These are phyloP conservation scores for Chlamydomonas reinhardtii DNA, from an alignment of 163 green algal genomes.

Conservation along the genomic window DNA sequence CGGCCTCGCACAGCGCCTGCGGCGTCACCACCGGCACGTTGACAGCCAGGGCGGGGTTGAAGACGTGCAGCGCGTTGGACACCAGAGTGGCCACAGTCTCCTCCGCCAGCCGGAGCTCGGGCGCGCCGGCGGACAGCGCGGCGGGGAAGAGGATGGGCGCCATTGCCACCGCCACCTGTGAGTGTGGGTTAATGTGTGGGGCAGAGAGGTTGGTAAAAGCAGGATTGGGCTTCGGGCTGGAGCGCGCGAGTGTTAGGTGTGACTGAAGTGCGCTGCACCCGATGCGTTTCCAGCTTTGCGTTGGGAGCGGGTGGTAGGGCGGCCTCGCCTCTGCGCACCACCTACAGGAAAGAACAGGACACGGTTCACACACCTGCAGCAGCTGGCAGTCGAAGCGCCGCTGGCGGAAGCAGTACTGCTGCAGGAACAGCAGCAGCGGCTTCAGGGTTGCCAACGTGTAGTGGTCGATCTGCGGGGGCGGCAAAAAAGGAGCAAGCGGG, in stretches of 20 bases:
- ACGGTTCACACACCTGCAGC: conserved; percentile 38
- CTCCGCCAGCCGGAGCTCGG: conserved; percentile 41
- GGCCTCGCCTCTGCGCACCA: too few relatives aligned
- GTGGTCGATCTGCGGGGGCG: conserved; percentile 10
- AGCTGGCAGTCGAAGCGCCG: conserved; percentile 47
- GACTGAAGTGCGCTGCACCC: too few relatives aligned
- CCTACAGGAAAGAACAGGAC: too few relatives aligned
- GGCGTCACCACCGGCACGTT: conserved; percentile 46
- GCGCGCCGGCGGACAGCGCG: conserved; percentile 25
- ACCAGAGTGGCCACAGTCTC: conserved; percentile 36
- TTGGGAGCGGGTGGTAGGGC: too few relatives aligned
- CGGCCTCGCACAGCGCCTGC: conserved; percentile 42
- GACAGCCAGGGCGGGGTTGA: conserved; percentile 37
- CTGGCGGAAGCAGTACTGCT: conserved; percentile 52
- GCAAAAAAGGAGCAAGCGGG: too few relatives aligned
- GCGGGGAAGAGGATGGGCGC: conserved; percentile 46
- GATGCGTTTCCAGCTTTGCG: too few relatives aligned
- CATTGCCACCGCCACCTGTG: conserved; percentile 37
- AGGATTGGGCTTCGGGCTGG: too few relatives aligned
- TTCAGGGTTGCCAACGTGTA: conserved; percentile 38
- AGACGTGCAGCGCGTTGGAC: conserved; percentile 45
- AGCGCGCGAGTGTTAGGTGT: too few relatives aligned
- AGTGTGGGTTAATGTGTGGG: too few relatives aligned
- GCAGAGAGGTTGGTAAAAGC: too few relatives aligned
- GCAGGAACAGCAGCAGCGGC: conserved; percentile 51